Evolutionary conservation across 371 early-diverging fungal species (phyloP).

Genomic region (Vairimorpha ceranae): DNA sequence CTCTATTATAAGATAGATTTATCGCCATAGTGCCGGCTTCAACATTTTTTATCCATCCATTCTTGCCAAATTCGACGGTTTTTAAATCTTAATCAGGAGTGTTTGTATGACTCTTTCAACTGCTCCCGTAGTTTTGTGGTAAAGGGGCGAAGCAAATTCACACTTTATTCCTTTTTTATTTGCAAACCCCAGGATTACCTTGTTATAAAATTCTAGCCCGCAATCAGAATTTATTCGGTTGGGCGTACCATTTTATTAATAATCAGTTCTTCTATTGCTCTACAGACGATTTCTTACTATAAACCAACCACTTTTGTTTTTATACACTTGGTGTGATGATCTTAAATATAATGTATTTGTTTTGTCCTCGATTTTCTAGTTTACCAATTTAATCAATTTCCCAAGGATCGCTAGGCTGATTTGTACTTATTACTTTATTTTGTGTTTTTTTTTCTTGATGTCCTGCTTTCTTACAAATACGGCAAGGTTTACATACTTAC

Average conservation of each 20-base stretch:
- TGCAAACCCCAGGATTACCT: not conserved
- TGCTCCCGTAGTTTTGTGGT: not conserved
- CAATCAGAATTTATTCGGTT: not conserved
- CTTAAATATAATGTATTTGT: no score
- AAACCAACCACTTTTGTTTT: conserved; percentile 1
- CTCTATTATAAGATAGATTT: not conserved
- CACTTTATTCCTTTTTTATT: not conserved
- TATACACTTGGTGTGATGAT: not conserved
- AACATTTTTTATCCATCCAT: not conserved
- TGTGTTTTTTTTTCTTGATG: not conserved
- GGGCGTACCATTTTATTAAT: not conserved
- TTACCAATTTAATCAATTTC: not conserved
- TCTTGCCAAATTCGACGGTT: not conserved
- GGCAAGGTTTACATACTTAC: not conserved
- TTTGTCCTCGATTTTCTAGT: not conserved
- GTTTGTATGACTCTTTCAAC: not conserved
- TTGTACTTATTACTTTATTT: not conserved
- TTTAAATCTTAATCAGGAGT: not conserved
- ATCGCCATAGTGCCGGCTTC: not conserved
- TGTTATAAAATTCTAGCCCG: not conserved
- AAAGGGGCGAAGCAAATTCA: not conserved
- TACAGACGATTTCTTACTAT: no score
- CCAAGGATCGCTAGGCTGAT: not conserved
- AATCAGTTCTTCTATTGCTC: no score
- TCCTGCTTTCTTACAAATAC: not conserved